A percentile compares a stretch with the other conserved stretches of the same genome.
Evolutionary conservation across 129 eudicot species (phyloP).

Genomic region (Apium graveolens): DNA sequence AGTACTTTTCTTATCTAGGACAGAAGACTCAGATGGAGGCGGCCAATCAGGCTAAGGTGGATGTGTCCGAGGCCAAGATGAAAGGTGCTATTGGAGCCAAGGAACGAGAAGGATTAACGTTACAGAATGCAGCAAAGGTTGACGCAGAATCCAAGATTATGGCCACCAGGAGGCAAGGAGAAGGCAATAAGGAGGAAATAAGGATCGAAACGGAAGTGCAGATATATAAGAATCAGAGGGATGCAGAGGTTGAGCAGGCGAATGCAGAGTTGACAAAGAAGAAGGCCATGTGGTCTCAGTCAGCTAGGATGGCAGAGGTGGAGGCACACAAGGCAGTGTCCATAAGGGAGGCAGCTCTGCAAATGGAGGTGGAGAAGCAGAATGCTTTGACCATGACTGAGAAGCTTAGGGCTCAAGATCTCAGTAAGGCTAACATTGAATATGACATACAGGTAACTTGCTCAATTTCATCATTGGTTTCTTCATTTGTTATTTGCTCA

Average conservation of each 20-base stretch:
- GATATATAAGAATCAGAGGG: too few relatives aligned
- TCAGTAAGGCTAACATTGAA: constrained; percentile 19
- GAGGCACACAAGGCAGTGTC: constrained; percentile 12
- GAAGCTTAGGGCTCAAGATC: too few relatives aligned
- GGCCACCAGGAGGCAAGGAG: constrained; percentile 15
- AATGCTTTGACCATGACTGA: too few relatives aligned
- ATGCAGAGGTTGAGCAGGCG: too few relatives aligned
- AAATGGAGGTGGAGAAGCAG: too few relatives aligned
- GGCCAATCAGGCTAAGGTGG: constrained; percentile 25
- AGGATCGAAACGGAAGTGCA: constrained; percentile 18
- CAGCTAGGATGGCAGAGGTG: constrained; percentile 13
- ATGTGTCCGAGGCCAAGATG: constrained; percentile 28
- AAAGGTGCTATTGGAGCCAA: constrained; percentile 24
- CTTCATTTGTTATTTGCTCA: too few relatives aligned
- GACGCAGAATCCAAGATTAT: constrained; percentile 19
- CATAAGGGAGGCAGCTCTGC: constrained; percentile 17
- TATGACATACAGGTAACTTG: constrained; percentile 17
- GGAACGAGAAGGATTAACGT: constrained; percentile 12
- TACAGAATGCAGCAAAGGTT: constrained; percentile 22
- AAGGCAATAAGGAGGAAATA: constrained; percentile 14
- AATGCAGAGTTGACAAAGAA: too few relatives aligned
- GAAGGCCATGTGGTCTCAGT: too few relatives aligned
- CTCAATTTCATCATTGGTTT: neutral
- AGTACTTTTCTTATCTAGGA: constrained; percentile 22
- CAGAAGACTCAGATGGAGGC: constrained; percentile 23